These are phyloP conservation scores for Phytophthora tubulina DNA, from an alignment of 352 stramenopile species.

Conservation along the genomic window DNA sequence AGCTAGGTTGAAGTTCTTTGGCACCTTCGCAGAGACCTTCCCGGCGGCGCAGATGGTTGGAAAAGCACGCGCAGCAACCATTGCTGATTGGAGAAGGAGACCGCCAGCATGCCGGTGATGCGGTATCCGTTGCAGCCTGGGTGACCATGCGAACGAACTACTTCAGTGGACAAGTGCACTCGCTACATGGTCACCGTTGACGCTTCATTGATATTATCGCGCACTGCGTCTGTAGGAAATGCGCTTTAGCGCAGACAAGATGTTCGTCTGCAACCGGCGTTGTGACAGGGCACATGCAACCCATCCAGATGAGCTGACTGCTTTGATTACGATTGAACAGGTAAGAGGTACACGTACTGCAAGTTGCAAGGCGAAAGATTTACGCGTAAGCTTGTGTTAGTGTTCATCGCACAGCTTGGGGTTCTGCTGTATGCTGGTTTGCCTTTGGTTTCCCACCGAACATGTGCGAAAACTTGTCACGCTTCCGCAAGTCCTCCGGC, in stretches of 20 bases:
- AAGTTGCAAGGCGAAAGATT: too few relatives aligned
- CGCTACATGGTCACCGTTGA: too few relatives aligned
- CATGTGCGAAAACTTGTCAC: slow-evolving; percentile 29
- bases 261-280: background rate
- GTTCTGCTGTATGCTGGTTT: background rate
- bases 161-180: too few relatives aligned
- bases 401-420: background rate
- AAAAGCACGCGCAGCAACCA: background rate
- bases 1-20: slow-evolving; percentile 11
- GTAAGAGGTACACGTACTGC: background rate
- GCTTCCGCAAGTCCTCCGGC: slow-evolving; percentile 13
- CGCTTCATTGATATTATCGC: too few relatives aligned
- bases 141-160: background rate
- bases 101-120: background rate
- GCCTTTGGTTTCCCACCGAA: slow-evolving; percentile 11
- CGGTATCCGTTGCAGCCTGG: background rate
- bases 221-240: background rate
- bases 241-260: slow-evolving; percentile 2
- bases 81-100: slow-evolving; percentile 1
- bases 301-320: background rate
- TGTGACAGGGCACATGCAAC: slow-evolving; percentile 3
- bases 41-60: slow-evolving; percentile 1
- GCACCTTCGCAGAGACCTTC: background rate
- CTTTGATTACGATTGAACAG: slow-evolving; percentile 3
- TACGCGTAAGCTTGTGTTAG: too few relatives aligned